Evolutionary conservation across 345 rosid genomes (phyloP).

Genomic region (Rubroshorea leprosula): DNA sequence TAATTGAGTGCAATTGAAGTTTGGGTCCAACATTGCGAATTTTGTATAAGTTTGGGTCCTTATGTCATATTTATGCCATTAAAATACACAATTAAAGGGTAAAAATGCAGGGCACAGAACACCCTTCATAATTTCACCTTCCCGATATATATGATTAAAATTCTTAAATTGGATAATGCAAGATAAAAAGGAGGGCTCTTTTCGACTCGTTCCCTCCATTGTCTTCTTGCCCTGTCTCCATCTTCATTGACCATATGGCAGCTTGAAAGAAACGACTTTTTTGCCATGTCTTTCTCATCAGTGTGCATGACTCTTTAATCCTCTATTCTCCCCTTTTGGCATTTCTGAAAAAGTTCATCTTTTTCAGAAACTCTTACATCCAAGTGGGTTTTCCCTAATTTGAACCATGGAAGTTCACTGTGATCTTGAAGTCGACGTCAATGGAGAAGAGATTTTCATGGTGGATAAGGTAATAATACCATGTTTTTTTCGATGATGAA

Average conservation of each 20-base stretch:
- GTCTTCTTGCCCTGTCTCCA: constrained; percentile 10
- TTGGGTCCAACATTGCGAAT: too few species aligned
- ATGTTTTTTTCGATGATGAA: too few species aligned
- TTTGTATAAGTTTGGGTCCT: too few species aligned
- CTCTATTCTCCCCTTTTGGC: constrained; percentile 9
- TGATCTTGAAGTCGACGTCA: constrained; percentile 51
- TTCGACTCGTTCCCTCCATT: constrained; percentile 20
- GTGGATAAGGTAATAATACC: constrained; percentile 38
- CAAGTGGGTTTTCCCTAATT: constrained; percentile 6
- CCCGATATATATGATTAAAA: too few species aligned
- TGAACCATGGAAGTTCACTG: constrained; percentile 33
- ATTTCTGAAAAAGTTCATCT: constrained; percentile 2
- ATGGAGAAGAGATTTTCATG: constrained; percentile 44
- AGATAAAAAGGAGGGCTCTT: constrained; percentile 4
- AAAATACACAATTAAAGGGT: too few species aligned
- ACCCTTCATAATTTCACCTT: too few species aligned
- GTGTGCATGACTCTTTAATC: not conserved
- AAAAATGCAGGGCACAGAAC: too few species aligned
- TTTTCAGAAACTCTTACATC: constrained; percentile 9
- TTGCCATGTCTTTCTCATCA: constrained; percentile 1
- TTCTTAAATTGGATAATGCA: too few species aligned
- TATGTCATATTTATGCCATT: too few species aligned
- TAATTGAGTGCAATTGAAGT: too few species aligned
- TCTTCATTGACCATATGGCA: constrained; percentile 26
- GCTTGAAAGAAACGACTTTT: constrained; percentile 8